phyloP scores from a whole-genome alignment of 106 monocot genomes.

The Hemerocallis citrina region DNA sequence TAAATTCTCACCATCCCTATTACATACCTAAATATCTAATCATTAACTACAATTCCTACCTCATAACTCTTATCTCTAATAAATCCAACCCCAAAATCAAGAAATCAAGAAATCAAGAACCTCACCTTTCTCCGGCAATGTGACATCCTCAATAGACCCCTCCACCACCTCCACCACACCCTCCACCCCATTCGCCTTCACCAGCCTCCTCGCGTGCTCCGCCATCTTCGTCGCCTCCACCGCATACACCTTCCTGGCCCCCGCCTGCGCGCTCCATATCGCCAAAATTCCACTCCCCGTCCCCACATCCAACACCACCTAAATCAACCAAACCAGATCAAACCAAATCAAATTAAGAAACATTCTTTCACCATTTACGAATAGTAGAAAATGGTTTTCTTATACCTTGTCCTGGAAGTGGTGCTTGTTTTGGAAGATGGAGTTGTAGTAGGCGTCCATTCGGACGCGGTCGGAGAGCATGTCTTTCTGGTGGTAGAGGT shows the following conservation, averaged over 20 bases:
- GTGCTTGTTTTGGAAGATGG: slow-evolving; percentile 72
- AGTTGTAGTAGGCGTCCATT: slow-evolving; percentile 90
- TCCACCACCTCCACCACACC: slow-evolving; percentile 84
- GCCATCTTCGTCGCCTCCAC: slow-evolving; percentile 99
- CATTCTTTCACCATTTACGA: background rate
- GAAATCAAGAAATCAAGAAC: background rate
- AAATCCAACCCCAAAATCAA: background rate
- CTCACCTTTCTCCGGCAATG: slow-evolving; percentile 86
- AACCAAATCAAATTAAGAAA: background rate
- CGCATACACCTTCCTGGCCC: slow-evolving; percentile 90
- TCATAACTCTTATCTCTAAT: too few species aligned
- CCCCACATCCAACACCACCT: slow-evolving; percentile 90
- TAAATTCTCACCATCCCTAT: too few species aligned
- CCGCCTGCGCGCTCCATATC: slow-evolving; percentile 92
- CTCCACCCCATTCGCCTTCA: slow-evolving; percentile 51
- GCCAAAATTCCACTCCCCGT: slow-evolving; percentile 97
- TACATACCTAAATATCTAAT: too few species aligned
- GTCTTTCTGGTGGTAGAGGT: slow-evolving; percentile 97
- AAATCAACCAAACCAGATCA: background rate
- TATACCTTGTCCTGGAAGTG: slow-evolving; percentile 78
- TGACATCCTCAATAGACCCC: slow-evolving; percentile 84
- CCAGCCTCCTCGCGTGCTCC: slow-evolving; percentile 69
- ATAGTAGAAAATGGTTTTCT: background rate
- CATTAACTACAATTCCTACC: too few species aligned
- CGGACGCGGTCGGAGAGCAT: slow-evolving; percentile 95